Base-by-base conservation (phyloP, 495 filamentous ascomycete species). In the Penicillium odoratum region DNA sequence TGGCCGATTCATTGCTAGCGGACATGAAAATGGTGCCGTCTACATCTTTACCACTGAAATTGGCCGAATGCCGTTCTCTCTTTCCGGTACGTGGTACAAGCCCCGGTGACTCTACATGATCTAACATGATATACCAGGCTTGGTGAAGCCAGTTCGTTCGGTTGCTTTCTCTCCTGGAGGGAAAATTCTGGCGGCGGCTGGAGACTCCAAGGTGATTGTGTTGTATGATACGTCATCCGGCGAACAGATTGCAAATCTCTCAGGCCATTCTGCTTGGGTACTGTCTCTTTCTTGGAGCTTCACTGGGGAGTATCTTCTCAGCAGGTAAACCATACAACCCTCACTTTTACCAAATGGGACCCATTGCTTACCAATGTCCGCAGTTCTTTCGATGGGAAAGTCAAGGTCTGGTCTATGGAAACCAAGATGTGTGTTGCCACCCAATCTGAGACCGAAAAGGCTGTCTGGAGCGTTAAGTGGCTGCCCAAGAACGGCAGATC, bases 31-130 rank as follows among this genome's bases (percentile, higher is more conserved):
- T 69, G 94, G 94, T 26, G 86, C 84, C n/a, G 83, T 98, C 51
- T 97, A 97, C 66, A 86, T 98, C 38, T 98, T 97, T 77, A 91
- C 87, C 71, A 97, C 96, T 65, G 86, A 91, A 64, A 91, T 90
- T 0, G 90, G 89, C 15, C 86, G 90, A 51, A 83, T 98, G 70
- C 78, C 88, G 3, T 94, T 96, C 71, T 95, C 91, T 25, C 77
- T 98, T 53, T 85, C 89, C 48, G 88, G 92, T 92, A 78, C 55
- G 81, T 66, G 15, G 29, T 25, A 6, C 16, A 16, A 34, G 7
- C 18, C 43, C 10, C n/a, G 7, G 5, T 31, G 10, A 46, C n/a
- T 31, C 5, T 30, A 30, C 8, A 26, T 25, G 31, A 51, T n/a
- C 48, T 58, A 47, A 53, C 57, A 53, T 8, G 13, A 60, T 15